These are phyloP conservation scores for Fusarium pseudograminearum DNA, from an alignment of 2,329 filamentous ascomycete genomes.

Conservation along the genomic window DNA sequence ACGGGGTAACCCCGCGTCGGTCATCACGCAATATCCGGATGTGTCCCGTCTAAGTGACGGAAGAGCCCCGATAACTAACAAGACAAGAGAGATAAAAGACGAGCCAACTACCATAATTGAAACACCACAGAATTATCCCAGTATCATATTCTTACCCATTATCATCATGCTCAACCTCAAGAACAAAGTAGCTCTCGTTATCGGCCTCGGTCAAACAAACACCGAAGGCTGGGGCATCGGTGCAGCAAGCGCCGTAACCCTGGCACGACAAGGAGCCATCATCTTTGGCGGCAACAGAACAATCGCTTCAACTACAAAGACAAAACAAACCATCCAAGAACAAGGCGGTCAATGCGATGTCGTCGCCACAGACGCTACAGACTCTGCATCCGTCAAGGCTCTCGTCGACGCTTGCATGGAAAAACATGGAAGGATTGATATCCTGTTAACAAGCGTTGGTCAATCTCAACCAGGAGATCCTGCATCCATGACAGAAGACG, in stretches of 20 bases:
- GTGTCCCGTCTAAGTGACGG: slow-evolving; percentile 6
- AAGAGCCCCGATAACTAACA: background rate
- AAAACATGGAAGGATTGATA: slow-evolving; percentile 68
- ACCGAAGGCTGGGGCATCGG: slow-evolving; percentile 64
- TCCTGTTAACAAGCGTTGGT: slow-evolving; percentile 72
- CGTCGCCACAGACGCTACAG: slow-evolving; percentile 64
- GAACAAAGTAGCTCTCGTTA: slow-evolving; percentile 59
- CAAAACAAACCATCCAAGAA: slow-evolving; percentile 54
- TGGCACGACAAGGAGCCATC: slow-evolving; percentile 61
- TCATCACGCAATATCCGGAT: slow-evolving; percentile 29
- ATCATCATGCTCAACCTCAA: slow-evolving; percentile 54
- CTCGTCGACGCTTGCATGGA: slow-evolving; percentile 65
- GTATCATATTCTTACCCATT: background rate
- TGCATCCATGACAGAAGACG: slow-evolving; percentile 60
- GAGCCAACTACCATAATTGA: too few species aligned
- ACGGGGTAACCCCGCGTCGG: slow-evolving; percentile 41
- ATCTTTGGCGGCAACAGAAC: slow-evolving; percentile 65
- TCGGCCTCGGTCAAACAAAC: slow-evolving; percentile 60
- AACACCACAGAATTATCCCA: too few species aligned
- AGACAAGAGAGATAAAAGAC: background rate
- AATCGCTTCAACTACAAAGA: slow-evolving; percentile 54
- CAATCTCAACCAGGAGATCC: slow-evolving; percentile 65
- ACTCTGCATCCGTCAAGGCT: slow-evolving; percentile 61
- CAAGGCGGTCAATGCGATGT: slow-evolving; percentile 54
- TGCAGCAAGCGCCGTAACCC: slow-evolving; percentile 60